These are phyloP conservation scores for Yamagishiella unicocca DNA, from an alignment of 139 green algal genomes.

Conservation along the genomic window DNA sequence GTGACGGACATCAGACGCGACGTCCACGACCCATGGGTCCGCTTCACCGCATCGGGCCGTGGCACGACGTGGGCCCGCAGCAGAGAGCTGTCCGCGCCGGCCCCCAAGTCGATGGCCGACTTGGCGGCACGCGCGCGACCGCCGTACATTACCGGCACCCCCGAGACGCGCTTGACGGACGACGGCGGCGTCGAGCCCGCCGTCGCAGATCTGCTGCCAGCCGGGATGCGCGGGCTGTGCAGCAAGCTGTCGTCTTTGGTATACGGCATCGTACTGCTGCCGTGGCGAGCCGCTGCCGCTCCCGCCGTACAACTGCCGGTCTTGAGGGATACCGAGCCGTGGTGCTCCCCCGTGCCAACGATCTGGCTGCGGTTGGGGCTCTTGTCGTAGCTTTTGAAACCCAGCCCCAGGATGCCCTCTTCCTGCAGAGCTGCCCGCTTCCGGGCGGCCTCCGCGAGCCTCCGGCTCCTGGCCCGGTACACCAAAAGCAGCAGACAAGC, in stretches of 20 bases:
- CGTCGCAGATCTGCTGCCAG: too few species aligned
- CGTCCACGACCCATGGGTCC: neutral
- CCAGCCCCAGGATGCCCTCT: neutral
- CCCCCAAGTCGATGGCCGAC: neutral
- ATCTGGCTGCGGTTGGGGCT: neutral
- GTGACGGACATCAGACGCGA: neutral
- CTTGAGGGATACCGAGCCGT: neutral
- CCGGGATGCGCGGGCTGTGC: neutral
- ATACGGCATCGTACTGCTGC: neutral
- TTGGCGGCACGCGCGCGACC: neutral
- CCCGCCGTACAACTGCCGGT: neutral
- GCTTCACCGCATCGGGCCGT: neutral
- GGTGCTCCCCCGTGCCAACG: too few species aligned
- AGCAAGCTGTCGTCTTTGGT: neutral
- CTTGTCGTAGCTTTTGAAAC: neutral
- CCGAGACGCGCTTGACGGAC: too few species aligned
- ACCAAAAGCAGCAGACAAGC: neutral
- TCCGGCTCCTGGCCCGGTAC: neutral
- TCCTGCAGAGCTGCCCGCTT: neutral
- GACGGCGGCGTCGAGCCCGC: too few species aligned
- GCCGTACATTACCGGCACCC: neutral
- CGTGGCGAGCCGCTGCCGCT: neutral
- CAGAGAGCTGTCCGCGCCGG: neutral
- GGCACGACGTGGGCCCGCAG: conserved; percentile 5
- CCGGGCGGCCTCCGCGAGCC: neutral